Percentiles rank a stretch among this genome's conserved stretches.
Evolutionary conservation across 257 asterid species (phyloP).

Genomic region (Solanum habrochaites): DNA sequence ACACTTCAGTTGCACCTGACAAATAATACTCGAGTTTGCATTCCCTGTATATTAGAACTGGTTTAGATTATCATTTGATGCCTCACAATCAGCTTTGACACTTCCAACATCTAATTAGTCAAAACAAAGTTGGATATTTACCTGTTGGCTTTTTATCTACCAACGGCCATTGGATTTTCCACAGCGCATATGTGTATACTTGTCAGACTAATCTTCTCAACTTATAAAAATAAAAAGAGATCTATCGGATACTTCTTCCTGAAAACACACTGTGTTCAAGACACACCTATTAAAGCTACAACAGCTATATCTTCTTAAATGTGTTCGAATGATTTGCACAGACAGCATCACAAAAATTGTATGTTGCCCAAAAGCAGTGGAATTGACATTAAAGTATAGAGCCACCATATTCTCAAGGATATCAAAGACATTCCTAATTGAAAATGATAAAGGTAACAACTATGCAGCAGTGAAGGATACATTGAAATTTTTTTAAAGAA

Average conservation of each 20-base stretch:
- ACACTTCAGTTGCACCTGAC: neutral
- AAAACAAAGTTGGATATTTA: neutral
- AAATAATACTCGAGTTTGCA: neutral
- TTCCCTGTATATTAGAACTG: neutral
- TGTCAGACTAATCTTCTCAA: neutral
- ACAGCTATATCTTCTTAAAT: neutral
- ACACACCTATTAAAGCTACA: neutral
- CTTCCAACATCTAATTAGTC: neutral
- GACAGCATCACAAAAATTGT: neutral
- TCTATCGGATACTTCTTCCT: neutral
- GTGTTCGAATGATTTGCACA: neutral
- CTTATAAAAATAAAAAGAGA: neutral
- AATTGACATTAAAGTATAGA: neutral
- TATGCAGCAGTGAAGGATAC: neutral
- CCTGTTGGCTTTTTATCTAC: neutral
- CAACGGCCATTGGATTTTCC: neutral
- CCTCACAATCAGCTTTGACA: neutral
- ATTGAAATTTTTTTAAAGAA: neutral
- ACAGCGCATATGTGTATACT: neutral
- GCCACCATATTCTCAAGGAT: neutral
- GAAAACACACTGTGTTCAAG: neutral
- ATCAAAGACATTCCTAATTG: neutral
- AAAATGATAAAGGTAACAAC: neutral
- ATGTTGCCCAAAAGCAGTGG: neutral
- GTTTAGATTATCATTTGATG: neutral